These are phyloP conservation scores for Apiotrichum brassicae DNA, from an alignment of 1,284 basidiomycete genomes.

Conservation along the genomic window DNA sequence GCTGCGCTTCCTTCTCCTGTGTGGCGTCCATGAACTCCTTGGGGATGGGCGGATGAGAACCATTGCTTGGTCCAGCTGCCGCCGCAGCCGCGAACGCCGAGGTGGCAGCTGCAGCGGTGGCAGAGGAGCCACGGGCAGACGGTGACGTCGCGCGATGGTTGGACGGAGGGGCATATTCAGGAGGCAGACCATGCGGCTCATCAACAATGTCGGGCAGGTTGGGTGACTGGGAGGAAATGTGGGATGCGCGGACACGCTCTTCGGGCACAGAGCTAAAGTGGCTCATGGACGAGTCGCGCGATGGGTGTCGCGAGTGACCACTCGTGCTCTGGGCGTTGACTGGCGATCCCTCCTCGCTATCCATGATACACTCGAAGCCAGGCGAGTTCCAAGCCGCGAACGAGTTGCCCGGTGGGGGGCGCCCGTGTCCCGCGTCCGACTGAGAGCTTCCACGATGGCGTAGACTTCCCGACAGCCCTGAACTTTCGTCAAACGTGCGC, in stretches of 20 bases:
- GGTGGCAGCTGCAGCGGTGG: background rate
- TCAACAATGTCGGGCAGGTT: background rate
- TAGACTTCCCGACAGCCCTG: background rate
- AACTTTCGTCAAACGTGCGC: background rate
- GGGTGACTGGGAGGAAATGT: background rate
- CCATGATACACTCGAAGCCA: background rate
- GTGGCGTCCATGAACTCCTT: slow-evolving; percentile 7
- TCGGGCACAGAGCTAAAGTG: background rate
- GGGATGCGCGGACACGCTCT: background rate
- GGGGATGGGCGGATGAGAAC: too few relatives aligned
- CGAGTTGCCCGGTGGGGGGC: background rate
- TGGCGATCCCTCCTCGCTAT: background rate
- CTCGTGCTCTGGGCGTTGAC: background rate
- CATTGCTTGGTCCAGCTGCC: too few relatives aligned
- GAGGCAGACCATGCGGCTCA: slow-evolving; percentile 2
- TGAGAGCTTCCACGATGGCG: background rate
- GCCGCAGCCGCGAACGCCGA: background rate
- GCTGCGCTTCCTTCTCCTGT: slow-evolving; percentile 32
- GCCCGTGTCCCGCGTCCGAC: background rate
- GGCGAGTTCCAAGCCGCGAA: slow-evolving; percentile 1
- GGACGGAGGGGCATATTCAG: slow-evolving; percentile 9
- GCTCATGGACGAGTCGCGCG: background rate
- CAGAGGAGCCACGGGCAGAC: background rate
- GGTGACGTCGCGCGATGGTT: background rate
- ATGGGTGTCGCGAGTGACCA: background rate